Percentiles rank a stretch among this genome's conserved stretches.
Conservation (phyloP, 2,329 filamentous ascomycete species). For the Sclerotinia minor region DNA sequence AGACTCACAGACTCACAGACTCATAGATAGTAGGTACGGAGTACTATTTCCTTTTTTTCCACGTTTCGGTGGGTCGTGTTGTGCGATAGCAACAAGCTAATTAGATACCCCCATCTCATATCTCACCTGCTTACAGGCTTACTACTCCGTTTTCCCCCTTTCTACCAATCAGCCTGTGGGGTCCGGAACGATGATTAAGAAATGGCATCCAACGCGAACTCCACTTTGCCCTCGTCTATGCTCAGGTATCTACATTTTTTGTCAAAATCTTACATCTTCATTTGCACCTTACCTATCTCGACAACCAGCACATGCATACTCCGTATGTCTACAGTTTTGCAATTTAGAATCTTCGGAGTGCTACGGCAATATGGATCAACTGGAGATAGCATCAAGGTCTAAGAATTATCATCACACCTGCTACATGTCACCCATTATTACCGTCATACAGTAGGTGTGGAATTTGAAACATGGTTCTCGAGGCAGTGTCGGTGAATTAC, state of each 20-base stretch:
- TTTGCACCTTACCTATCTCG: neutral
- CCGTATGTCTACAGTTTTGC: neutral
- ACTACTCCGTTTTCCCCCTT: neutral
- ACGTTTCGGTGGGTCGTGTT: neutral
- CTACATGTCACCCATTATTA: constrained; percentile 7
- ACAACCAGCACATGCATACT: neutral
- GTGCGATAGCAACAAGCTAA: neutral
- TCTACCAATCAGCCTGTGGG: constrained; percentile 19
- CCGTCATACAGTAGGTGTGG: constrained; percentile 1
- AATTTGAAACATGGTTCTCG: constrained; percentile 19
- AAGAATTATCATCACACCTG: neutral
- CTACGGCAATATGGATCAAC: constrained; percentile 3
- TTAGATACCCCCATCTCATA: constrained; percentile 6
- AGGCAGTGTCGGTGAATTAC: constrained; percentile 18
- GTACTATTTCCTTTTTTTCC: neutral
- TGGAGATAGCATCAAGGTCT: neutral
- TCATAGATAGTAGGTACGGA: no score
- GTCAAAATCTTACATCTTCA: neutral
- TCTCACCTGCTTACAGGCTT: constrained; percentile 15
- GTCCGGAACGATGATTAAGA: neutral
- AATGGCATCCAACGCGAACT: neutral
- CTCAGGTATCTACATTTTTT: neutral
- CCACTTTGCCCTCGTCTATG: neutral
- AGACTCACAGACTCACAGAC: neutral
- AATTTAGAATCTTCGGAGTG: neutral